phyloP scores from a whole-genome alignment of 176 grass and related monocot genomes.

The Neostapfia colusana region DNA sequence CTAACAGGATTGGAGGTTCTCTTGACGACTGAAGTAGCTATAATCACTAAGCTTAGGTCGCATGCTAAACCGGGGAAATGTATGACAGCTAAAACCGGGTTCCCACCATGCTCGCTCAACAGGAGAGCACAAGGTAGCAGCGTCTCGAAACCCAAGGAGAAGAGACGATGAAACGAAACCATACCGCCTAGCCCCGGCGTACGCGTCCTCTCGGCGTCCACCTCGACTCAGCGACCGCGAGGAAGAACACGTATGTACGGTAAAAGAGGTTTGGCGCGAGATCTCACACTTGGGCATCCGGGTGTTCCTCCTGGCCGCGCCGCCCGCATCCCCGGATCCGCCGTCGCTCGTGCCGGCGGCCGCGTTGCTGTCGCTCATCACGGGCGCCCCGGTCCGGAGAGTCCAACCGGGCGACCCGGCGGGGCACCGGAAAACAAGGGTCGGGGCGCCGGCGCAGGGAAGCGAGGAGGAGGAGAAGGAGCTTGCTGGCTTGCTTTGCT shows the following conservation, averaged over 20 bases:
- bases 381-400: neutral
- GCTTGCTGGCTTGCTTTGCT: constrained; percentile 32
- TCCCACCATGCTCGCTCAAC: neutral
- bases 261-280: constrained; percentile 32
- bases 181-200: neutral
- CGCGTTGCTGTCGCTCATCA: constrained; percentile 40
- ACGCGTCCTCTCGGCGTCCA: neutral
- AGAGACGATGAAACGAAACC: neutral
- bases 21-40: neutral
- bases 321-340: constrained; percentile 49
- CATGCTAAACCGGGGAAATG: too few species aligned
- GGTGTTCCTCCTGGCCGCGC: constrained; percentile 58
- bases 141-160: constrained; percentile 1
- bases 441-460: neutral
- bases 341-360: constrained; percentile 36
- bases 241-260: neutral
- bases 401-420: neutral
- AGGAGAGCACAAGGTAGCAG: neutral
- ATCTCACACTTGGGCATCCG: constrained; percentile 74
- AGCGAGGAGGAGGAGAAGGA: neutral
- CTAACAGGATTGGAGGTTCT: neutral
- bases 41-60: neutral
- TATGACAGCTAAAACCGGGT: too few species aligned
- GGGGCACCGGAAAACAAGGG: neutral
- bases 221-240: neutral